Percentiles rank a stretch among this genome's conserved stretches.
Evolutionary conservation across 2,329 filamentous ascomycete genomes (phyloP).

Genomic region (Pseudogymnoascus destructans): DNA sequence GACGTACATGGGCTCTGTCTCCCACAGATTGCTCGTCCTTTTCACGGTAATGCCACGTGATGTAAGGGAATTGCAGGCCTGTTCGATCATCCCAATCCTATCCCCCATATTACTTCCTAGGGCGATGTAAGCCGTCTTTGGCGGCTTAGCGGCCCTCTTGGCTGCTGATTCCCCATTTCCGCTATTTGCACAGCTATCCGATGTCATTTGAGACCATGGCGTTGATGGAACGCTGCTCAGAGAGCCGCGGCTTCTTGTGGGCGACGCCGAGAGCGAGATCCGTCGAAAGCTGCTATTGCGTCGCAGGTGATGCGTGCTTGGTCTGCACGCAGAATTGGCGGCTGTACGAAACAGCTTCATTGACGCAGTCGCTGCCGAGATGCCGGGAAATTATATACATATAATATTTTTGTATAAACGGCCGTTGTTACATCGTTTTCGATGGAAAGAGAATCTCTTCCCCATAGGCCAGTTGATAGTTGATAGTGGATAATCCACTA

Average conservation of each 20-base stretch:
- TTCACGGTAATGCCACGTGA: constrained; percentile 57
- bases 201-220: constrained; percentile 15
- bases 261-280: background rate
- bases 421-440: background rate
- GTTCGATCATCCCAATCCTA: constrained; percentile 71
- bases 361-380: background rate
- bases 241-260: constrained; percentile 10
- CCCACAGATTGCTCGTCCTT: constrained; percentile 79
- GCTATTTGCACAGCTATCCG: background rate
- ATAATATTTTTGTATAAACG: background rate
- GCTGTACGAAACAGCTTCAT: constrained; percentile 9
- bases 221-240: constrained; percentile 9
- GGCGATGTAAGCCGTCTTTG: constrained; percentile 57
- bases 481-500: constrained; percentile 7
- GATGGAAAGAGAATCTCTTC: constrained; percentile 6
- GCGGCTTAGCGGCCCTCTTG: constrained; percentile 2
- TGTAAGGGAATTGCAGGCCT: constrained; percentile 68
- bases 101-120: constrained; percentile 89
- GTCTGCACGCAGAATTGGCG: constrained; percentile 3
- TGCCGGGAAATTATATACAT: background rate
- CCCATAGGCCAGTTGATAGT: constrained; percentile 2
- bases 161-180: background rate
- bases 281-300: background rate
- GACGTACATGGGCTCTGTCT: constrained; percentile 96
- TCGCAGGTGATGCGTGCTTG: background rate